Base-by-base conservation (phyloP, 768 basidiomycete species). In the Suillus ampliporus region DNA sequence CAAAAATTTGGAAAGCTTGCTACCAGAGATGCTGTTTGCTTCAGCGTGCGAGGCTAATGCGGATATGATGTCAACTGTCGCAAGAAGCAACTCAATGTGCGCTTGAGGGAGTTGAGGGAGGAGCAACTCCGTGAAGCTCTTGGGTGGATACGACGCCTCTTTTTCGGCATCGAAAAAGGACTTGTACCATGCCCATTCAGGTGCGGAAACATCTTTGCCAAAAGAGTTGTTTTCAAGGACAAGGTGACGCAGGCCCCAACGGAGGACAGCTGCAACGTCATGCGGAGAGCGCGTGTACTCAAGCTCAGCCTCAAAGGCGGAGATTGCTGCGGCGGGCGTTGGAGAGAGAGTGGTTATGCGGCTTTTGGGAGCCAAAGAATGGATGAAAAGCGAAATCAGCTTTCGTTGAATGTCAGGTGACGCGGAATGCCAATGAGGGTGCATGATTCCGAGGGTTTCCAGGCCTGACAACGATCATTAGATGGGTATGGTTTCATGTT, bases 391-490 rank as follows among this genome's bases (percentile, higher is more conserved):
- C 19, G 89, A 89, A 61, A 92, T 85, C 37, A 94, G 86, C 64
- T 74, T 80, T 66, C 78, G 86, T 73, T 94, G 92, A n/a, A 83
- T 75, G 11, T 86, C 83, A 9, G 85, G 85, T 7, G 89, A 91
- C 10, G 91, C 82, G 44, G 91, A 88, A 72, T 89, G 82, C 91
- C 90, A 94, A 72, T 93, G 89, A 6, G 92, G 90, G 68, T 90
- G 89, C 90, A 94, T 94, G 51, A 94, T 81, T 21, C 92, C 92
- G 51, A 91, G 86, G 4, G 89, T 87, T 72, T 92, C 90, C 57
- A 92, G 80, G n/a, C 91, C 91, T 93, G 63, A 63, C 52, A 52
- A 58, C 51, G 51, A 0, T 4, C 10, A 40, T 14, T 64, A 61
- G 64, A 67, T 35, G 1, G 35, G 37, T n/a, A 64, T 35, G 68